A percentile compares a stretch with the other conserved stretches of the same genome.
Conservation (phyloP, 345 rosid genomes). For the Clausena lansium region DNA sequence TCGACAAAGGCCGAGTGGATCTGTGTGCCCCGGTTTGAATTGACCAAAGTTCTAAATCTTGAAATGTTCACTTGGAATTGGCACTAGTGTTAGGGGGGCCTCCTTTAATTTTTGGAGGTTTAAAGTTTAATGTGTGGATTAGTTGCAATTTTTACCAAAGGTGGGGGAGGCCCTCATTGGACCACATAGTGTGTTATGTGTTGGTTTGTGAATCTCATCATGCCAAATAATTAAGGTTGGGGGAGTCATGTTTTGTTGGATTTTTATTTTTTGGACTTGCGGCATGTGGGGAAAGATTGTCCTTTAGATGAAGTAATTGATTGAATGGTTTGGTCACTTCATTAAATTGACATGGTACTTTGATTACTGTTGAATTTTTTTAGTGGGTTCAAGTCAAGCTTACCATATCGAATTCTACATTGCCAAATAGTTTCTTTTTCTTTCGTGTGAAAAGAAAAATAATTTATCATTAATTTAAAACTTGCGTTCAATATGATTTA, state of each 20-base stretch:
- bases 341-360: neutral
- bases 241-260: conserved; percentile 5
- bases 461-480: too few species aligned
- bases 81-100: conserved; percentile 11
- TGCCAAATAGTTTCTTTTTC: neutral
- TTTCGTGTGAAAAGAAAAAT: too few species aligned
- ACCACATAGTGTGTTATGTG: conserved; percentile 15
- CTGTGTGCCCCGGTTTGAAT: neutral
- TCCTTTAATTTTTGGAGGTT: neutral
- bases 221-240: conserved; percentile 8
- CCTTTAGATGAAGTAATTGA: neutral
- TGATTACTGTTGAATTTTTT: neutral
- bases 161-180: conserved; percentile 1
- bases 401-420: neutral
- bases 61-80: conserved; percentile 13
- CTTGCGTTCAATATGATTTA: too few species aligned
- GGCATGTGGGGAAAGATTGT: neutral
- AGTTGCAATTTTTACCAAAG: neutral
- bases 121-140: conserved; percentile 20
- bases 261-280: neutral
- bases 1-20: too few species aligned
- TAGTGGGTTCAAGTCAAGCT: neutral
- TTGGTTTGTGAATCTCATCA: neutral
- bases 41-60: neutral
- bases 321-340: conserved; percentile 3